Evolutionary conservation across 2,329 filamentous ascomycete genomes (phyloP).

Genomic region (Colletotrichum navitas): DNA sequence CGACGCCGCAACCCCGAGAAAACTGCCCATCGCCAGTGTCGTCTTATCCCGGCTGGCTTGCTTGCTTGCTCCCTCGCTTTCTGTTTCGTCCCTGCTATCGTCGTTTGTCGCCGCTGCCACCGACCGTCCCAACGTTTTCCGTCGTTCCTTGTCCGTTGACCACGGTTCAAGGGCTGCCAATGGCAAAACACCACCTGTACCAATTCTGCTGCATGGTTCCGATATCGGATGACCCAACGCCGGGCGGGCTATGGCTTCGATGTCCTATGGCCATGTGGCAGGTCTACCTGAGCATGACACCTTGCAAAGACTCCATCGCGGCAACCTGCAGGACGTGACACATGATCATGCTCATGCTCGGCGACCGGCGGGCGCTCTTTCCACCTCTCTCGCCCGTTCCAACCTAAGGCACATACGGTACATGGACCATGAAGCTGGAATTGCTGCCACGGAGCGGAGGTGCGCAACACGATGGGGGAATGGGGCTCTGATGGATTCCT

Average conservation of each 20-base stretch:
- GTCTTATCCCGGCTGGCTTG: conserved; percentile 28
- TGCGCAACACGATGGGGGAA: conserved; percentile 4
- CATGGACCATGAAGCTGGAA: too few relatives aligned
- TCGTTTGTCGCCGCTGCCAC: conserved; percentile 21
- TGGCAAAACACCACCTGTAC: background rate
- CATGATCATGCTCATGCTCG: conserved; percentile 37
- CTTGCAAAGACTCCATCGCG: conserved; percentile 35
- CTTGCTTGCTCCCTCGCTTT: conserved; percentile 19
- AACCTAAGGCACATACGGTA: conserved; percentile 18
- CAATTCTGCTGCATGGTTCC: conserved; percentile 18
- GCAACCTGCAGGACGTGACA: conserved; percentile 14
- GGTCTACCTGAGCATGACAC: conserved; percentile 19
- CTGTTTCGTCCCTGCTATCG: background rate
- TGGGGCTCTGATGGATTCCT: conserved; percentile 19
- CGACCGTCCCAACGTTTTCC: background rate
- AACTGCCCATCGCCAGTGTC: conserved; percentile 40
- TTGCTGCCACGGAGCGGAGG: too few relatives aligned
- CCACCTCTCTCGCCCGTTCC: background rate
- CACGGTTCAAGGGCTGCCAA: background rate
- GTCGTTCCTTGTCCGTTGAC: background rate
- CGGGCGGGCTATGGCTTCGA: background rate
- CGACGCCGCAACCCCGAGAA: conserved; percentile 27
- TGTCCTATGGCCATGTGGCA: conserved; percentile 22
- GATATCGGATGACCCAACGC: conserved; percentile 28
- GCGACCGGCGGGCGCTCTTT: conserved; percentile 16